Evolutionary conservation across 2,329 filamentous ascomycete genomes (phyloP), one percentile per base, ranked within the genome.

Genomic region (Zalaria obscura): DNA sequence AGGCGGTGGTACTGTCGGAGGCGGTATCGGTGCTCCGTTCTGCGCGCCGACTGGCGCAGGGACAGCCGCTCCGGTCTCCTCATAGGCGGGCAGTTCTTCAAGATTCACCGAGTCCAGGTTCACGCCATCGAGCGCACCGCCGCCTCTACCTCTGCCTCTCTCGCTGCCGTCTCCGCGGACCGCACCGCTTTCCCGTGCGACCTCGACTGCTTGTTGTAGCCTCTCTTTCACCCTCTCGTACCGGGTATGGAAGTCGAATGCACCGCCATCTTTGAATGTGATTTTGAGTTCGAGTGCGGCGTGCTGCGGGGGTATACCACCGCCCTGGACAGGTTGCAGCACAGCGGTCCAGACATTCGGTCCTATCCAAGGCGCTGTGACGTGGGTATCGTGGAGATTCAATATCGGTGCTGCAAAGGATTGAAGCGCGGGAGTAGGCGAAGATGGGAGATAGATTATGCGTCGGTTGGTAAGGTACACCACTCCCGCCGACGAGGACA

Each of bases 191-290:
- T 83, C 80, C 42, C 79, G 65, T 28, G 80, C 79, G 44, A 83
- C 72, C 42, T 91, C 83, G 32, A 87, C 76, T 5, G 80, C 85
- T 53, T 95, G 85, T 48, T 81, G 74, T 42, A 94, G 65, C 5
- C 86, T 75, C 56, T 93, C 88, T 56, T 85, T 87, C 48, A 95
- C 78, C 42, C 82, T 72, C 53, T 93, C 85, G 55, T 88, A 94
- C 40, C 76, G 76, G 39, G 76, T 75, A 53, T 88, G 80, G 56
- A 93, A 96, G 51, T 94, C 87, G 59, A 83, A 91, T 44, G 88
- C 88, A n/a, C 89, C 89, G 35, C 89, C 89, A 47, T 96, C 88
- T 57, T 87, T 88, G 68, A 96, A 96, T 25, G 80, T 87, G 53
- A 95, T 72, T 58, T 83, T 87, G 50, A 93, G 62, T 53, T 91